Evolutionary conservation across 2,329 filamentous ascomycete genomes (phyloP), one percentile per base, ranked within the genome.

Genomic region (Beauveria medogensis): DNA sequence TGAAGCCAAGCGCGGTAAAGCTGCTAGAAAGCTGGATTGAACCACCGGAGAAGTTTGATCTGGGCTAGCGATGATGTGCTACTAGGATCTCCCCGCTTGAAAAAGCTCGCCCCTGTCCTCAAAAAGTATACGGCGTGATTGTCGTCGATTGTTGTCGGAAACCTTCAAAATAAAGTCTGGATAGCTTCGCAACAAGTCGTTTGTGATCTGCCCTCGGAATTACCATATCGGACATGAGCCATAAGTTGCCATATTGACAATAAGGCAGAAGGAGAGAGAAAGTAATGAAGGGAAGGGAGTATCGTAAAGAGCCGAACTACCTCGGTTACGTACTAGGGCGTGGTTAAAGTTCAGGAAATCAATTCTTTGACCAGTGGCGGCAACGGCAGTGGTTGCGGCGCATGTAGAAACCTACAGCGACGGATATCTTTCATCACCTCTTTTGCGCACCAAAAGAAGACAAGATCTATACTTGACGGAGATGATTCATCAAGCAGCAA

Each of bases 81-180:
- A 28, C 57, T 47, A 26, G 57, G 57, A 59, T 59, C 57, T 59
- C 20, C 57, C 57, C 48, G n/a, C 48, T 26, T 37, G 41, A 48
- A 40, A 3, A 16, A 40, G 6, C 9, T 20, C 40, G 22, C 20
- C 16, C 44, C 37, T 47, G 16, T 5, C 10, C 30, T 34, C 9
- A 22, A 12, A 16, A 16, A 24, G 30, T 34, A 41, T 20, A 28
- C 8, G 16, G 26, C 26, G 26, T 34, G 9, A 14, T 24, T 20
- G 24, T n/a, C 3, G 22, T 44, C 1, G 20, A 43, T 8, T 26
- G 20, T 24, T 24, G 50, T 24, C 10, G 30, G 40, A 14, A 40
- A 3, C 12, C 30, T 34, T 12, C 10, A 34, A 34, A 34, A 12
- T 12, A 12, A 12, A 34, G 30, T 34, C 30, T 34, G 9, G 10